Base-by-base conservation (phyloP, 371 early-diverging fungal genomes). In the Encephalitozoon intestinalis region DNA sequence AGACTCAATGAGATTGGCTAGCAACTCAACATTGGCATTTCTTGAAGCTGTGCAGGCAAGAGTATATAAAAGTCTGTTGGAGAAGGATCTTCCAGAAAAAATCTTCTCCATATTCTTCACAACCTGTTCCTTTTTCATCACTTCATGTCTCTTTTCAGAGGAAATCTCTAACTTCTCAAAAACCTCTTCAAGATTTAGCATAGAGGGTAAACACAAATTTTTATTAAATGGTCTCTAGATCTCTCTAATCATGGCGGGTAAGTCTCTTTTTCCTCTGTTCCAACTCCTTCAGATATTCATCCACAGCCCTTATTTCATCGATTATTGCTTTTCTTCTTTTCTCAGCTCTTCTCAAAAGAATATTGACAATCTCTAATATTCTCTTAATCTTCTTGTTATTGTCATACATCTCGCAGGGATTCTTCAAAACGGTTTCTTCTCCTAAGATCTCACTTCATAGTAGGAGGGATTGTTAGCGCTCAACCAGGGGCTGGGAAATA, bases 21-120 rank as follows among this genome's bases (percentile, higher is more conserved):
- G 54, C 39, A 44, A 4, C 3, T 11, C 26, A 9, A 81, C 0
- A 69, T 81, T 73, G 1, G 58, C 52, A 53, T 75, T 63, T 41
- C 69, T 73, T 23, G 77, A 66, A 1, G 76, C 76, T 37, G 73
- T 76, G 44, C 76, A 77, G 9, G 76, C 75, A 3, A 81, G 65
- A 0, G 68, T 40, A 74, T 79, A 81, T 12, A 72, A 44, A 28
- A 81, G n/a, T 30, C 79, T 79, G 21, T 65, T 76, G 4, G 75
- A 40, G 1, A 46, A 46, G 43, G 49, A 41, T 9, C 31, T 50
- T 28, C 49, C 37, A 12, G 5, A 41, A 40, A 44, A 63, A 8
- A 81, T 46, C 9, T 12, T 41, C 40, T 77, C 71, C 37, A 81
- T 25, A 30, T 81, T 81, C 25, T 52, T 34, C 25, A 66, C 49